Base-by-base conservation (phyloP, 176 grass and related monocot species). In the Hordeum marinum region DNA sequence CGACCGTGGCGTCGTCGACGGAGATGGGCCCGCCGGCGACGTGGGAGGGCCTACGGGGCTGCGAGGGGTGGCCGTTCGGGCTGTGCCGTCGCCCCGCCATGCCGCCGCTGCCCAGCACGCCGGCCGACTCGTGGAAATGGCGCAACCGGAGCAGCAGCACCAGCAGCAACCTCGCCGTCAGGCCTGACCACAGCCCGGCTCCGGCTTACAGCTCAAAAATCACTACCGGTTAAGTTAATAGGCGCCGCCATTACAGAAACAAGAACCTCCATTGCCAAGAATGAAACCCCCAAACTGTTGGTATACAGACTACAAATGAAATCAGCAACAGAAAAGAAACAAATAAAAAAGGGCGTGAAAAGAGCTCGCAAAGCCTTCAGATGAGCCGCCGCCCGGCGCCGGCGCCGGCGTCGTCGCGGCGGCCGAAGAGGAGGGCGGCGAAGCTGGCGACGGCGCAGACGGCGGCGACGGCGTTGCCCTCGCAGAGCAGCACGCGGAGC, bases 121-220 rank as follows among this genome's bases (percentile, higher is more conserved):
- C 96, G 2, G 46, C 69, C 6, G 96, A 95, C 77, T 89, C 96
- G n/a, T 98, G 93, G 93, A 85, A 92, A 86, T 98, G 96, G 96
- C 87, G 80, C 78, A 90, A 93, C 80, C 82, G 80, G 35, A 92
- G 85, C 68, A 77, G 60, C 52, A 82, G 39, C 80, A 20, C 80
- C 83, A 92, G 85, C 68, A 77, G 60, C 52, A 82, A 46, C 80
- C 23, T 83, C 83, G 64, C 79, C 84, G 32, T 3, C 64, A 88
- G 48, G 73, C 48, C 48, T 54, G 74, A 58, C n/a, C 46, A 27
- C 5, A 81, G 79, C 66, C 88, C 64, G 0, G 8, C 83, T 29
- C 58, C 73, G 1, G 66, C 73, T 65, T 72, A 83, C 88, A 78
- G 18, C 7, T 58, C 27, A 80, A 83, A 46, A 7, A 46, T 32